phyloP scores from a whole-genome alignment of 1,284 basidiomycete genomes.

The Pisolithus thermaeus region DNA sequence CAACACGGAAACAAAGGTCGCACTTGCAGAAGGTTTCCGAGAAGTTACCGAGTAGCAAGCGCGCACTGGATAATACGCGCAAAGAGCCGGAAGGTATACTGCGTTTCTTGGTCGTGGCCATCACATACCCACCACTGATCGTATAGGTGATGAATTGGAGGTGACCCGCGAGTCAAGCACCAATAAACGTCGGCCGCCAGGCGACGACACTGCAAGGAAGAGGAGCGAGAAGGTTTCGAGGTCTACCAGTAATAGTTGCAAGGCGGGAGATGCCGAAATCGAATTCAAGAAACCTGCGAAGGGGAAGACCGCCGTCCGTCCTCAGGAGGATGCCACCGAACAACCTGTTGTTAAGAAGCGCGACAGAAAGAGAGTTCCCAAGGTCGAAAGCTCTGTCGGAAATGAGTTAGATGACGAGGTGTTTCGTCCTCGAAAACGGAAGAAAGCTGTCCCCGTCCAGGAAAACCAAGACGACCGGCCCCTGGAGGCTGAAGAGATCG shows the following conservation, averaged over 20 bases:
- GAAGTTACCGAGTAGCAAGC: neutral
- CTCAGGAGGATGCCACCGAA: neutral
- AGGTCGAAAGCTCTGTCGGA: neutral
- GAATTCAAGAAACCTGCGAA: neutral
- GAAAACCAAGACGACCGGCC: constrained; percentile 18
- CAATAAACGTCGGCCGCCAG: neutral
- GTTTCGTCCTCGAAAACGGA: neutral
- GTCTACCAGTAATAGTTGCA: neutral
- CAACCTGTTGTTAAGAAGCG: constrained; percentile 1
- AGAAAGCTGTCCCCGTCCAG: neutral
- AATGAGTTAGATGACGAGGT: constrained; percentile 3
- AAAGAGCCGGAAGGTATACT: neutral
- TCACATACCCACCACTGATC: neutral
- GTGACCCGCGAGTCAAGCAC: neutral
- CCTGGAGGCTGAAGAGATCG: constrained; percentile 16
- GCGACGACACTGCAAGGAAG: neutral
- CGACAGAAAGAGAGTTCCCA: neutral
- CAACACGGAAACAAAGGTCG: neutral
- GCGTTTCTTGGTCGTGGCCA: neutral
- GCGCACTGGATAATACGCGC: neutral
- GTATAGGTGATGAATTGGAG: neutral
- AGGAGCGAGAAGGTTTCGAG: neutral
- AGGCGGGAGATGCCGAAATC: neutral
- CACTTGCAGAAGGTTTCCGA: neutral
- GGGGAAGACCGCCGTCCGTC: neutral